Percentiles rank a stretch among this genome's conserved stretches.
These are phyloP conservation scores for Scheffersomyces ergatensis DNA, from an alignment of 805 yeast species.

Conservation along the genomic window DNA sequence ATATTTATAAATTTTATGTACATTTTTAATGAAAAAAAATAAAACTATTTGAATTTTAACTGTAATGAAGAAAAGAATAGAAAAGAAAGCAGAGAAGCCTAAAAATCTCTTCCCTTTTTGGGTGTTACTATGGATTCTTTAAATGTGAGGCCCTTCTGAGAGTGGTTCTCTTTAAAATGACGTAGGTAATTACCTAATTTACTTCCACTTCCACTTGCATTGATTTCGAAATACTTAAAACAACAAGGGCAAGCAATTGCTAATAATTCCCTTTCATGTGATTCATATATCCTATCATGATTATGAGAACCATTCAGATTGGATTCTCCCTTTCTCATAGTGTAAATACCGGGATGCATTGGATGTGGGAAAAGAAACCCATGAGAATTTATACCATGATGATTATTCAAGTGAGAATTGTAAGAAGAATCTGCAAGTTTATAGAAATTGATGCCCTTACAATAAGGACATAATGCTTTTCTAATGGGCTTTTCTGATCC, in stretches of 20 bases:
- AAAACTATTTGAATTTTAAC: too few species aligned
- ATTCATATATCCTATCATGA: not conserved
- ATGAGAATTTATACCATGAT: slow-evolving; percentile 32
- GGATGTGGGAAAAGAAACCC: slow-evolving; percentile 30
- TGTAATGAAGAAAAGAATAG: too few species aligned
- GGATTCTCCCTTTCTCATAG: slow-evolving; percentile 15
- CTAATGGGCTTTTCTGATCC: slow-evolving; percentile 4
- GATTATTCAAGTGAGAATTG: slow-evolving; percentile 30
- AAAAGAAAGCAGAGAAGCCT: too few species aligned
- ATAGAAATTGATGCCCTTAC: slow-evolving; percentile 24
- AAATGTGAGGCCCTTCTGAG: too few species aligned
- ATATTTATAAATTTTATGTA: too few species aligned
- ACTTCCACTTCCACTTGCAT: not conserved
- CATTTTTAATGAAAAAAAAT: too few species aligned
- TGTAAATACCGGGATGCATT: slow-evolving; percentile 24
- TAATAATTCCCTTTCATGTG: not conserved
- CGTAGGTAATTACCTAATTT: not conserved
- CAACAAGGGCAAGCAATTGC: not conserved
- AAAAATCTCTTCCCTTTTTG: too few species aligned
- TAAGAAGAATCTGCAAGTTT: slow-evolving; percentile 33
- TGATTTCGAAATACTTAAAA: not conserved
- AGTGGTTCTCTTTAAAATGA: not conserved
- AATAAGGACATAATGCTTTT: slow-evolving; percentile 30
- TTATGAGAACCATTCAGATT: slow-evolving; percentile 5
- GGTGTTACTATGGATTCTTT: too few species aligned